These are phyloP conservation scores for Paulownia fortunei DNA, from an alignment of 257 asterid species.

Conservation along the genomic window DNA sequence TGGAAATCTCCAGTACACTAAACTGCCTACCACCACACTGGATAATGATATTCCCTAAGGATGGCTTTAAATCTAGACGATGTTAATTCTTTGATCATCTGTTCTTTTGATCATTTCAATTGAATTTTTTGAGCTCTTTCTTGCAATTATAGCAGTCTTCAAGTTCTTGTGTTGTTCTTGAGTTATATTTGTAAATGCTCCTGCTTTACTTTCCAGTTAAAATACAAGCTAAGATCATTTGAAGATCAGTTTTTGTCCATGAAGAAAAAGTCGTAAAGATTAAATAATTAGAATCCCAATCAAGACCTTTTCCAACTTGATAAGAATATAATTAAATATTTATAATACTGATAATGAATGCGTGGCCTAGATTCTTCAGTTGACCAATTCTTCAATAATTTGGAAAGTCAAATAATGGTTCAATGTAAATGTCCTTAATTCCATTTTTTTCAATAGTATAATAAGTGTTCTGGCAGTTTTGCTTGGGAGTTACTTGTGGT, in stretches of 20 bases:
- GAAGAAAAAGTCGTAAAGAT: too few species aligned
- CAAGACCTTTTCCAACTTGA: too few species aligned
- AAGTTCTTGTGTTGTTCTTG: not conserved
- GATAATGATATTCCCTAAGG: conserved; percentile 8
- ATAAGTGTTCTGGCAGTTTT: too few species aligned
- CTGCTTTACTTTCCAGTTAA: too few species aligned
- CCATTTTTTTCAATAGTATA: not conserved
- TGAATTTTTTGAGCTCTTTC: not conserved
- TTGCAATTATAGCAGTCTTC: not conserved
- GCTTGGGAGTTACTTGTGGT: too few species aligned
- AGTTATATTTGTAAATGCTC: too few species aligned
- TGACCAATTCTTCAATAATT: not conserved
- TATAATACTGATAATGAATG: too few species aligned
- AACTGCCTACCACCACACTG: not conserved
- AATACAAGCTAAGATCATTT: too few species aligned
- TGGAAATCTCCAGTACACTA: conserved; percentile 29
- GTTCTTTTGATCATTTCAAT: not conserved
- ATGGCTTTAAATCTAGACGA: not conserved
- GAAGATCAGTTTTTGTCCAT: too few species aligned
- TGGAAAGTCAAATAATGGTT: not conserved
- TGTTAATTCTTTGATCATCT: too few species aligned
- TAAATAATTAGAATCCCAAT: too few species aligned
- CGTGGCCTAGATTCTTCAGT: not conserved
- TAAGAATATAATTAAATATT: too few species aligned
- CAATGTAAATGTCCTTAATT: not conserved